A percentile compares a stretch with the other conserved stretches of the same genome.
Conservation (phyloP, 2,329 filamentous ascomycete species). For the Colletotrichum sp. region DNA sequence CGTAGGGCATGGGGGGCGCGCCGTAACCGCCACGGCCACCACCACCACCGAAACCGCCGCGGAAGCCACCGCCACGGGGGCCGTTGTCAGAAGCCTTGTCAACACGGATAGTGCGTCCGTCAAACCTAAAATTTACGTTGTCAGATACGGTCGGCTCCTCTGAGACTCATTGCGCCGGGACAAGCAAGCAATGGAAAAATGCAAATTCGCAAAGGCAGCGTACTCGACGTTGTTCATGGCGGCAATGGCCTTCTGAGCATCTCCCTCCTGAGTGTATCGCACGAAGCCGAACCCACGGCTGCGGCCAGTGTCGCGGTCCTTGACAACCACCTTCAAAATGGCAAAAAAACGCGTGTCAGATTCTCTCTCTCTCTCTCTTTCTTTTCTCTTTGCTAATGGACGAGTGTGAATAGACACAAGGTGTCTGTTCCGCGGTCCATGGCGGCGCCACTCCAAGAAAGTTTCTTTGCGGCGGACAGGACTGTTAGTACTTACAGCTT, state of each 20-base stretch:
- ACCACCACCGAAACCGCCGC: conserved; percentile 42
- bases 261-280: conserved; percentile 77
- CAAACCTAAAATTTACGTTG: conserved; percentile 68
- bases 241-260: conserved; percentile 78
- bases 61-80: conserved; percentile 62
- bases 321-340: conserved; percentile 81
- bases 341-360: conserved; percentile 23
- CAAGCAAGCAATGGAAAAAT: conserved; percentile 21
- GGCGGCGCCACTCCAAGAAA: neutral
- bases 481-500: conserved; percentile 76
- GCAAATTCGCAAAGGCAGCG: conserved; percentile 37
- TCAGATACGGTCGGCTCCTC: neutral
- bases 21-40: conserved; percentile 37
- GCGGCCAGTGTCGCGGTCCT: conserved; percentile 94
- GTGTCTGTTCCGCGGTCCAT: neutral
- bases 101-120: conserved; percentile 92
- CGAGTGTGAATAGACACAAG: neutral
- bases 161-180: conserved; percentile 20
- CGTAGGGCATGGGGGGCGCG: conserved; percentile 37
- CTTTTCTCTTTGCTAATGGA: neutral
- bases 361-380: neutral
- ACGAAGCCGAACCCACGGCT: conserved; percentile 98
- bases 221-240: conserved; percentile 92
- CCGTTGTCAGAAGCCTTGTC: conserved; percentile 91
- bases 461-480: conserved; percentile 11